Evolutionary conservation across 345 rosid species (phyloP).

Genomic region (Syzygium aromaticum): DNA sequence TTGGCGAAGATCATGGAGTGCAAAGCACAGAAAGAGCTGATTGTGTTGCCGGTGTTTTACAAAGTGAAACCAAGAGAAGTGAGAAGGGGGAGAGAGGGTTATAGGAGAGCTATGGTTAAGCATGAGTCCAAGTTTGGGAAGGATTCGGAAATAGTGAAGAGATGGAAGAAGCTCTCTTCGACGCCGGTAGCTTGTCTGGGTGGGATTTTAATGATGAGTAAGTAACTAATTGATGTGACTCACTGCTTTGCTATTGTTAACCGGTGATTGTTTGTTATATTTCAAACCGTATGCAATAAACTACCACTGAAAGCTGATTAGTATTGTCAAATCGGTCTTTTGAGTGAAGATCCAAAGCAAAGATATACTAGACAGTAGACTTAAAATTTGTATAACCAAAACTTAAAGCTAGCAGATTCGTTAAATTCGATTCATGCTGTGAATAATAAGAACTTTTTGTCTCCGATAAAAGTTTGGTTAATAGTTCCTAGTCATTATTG

Average conservation of each 20-base stretch:
- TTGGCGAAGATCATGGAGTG: not conserved
- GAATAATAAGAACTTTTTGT: not conserved
- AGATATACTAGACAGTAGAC: not conserved
- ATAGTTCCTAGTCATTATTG: not conserved
- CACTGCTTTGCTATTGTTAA: not conserved
- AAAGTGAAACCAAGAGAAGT: not conserved
- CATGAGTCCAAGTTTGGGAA: rapidly evolving
- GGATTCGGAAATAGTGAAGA: rapidly evolving
- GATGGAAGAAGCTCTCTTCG: not conserved
- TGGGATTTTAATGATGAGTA: not conserved
- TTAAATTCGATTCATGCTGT: not conserved
- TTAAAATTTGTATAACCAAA: not conserved
- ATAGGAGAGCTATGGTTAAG: too few relatives aligned
- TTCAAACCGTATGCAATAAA: not conserved
- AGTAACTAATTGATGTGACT: rapidly evolving
- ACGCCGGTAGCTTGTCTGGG: not conserved
- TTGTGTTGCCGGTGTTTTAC: not conserved
- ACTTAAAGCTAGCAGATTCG: not conserved
- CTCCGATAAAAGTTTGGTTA: not conserved
- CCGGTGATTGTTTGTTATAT: not conserved
- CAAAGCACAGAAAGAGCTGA: not conserved
- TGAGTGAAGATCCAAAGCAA: not conserved
- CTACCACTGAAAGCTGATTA: not conserved
- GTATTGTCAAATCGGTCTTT: not conserved
- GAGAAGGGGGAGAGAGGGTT: rapidly evolving